Evolutionary conservation across 306 rosid genomes (phyloP).

Genomic region (Gillenia trifoliata): DNA sequence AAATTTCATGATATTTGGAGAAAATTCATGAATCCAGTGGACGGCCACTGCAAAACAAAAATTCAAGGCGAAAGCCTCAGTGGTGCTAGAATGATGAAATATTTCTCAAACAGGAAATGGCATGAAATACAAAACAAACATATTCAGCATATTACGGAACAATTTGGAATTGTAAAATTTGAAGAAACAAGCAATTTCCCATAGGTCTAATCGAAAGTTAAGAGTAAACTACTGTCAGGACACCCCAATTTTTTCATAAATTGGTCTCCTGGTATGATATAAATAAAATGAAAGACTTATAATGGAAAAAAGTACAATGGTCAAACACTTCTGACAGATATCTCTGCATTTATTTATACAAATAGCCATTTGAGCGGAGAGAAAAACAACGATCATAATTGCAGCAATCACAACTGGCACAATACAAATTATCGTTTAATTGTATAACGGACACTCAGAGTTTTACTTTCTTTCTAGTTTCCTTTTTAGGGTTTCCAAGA

Average conservation of each 20-base stretch:
- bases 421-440: not conserved
- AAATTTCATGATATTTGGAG: not conserved
- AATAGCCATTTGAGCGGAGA: not conserved
- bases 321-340: not conserved
- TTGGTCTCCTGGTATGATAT: not conserved
- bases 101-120: not conserved
- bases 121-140: no score
- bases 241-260: not conserved
- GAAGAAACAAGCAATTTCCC: not conserved
- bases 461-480: not conserved
- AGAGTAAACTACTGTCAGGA: not conserved
- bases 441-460: not conserved
- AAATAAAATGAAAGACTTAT: not conserved
- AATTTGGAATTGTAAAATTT: not conserved
- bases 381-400: not conserved
- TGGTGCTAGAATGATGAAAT: not conserved
- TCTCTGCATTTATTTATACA: not conserved
- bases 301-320: not conserved
- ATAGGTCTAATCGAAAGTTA: not conserved
- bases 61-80: not conserved
- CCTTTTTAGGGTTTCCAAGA: not conserved
- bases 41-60: no score
- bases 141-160: no score
- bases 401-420: not conserved
- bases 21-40: not conserved